Evolutionary conservation across 139 green algal species (phyloP).

Genomic region (Spirogloea muscicola): DNA sequence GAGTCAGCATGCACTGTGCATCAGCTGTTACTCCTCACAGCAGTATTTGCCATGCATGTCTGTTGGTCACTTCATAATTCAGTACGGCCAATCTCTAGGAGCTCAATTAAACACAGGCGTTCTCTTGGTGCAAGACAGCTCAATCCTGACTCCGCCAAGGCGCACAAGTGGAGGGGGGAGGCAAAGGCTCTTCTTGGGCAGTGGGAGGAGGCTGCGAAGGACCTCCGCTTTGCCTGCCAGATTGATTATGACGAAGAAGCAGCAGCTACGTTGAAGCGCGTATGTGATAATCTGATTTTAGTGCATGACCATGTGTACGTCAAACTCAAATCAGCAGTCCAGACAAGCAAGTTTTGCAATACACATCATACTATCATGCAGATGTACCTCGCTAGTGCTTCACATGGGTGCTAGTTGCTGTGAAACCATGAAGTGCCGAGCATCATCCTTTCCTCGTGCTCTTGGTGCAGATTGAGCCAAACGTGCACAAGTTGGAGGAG

Average conservation of each 20-base stretch:
- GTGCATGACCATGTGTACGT: slow-evolving; percentile 5
- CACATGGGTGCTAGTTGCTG: no score
- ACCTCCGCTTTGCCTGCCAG: slow-evolving; percentile 17
- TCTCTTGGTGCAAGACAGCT: not conserved
- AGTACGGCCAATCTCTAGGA: no score
- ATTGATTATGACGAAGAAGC: slow-evolving; percentile 39
- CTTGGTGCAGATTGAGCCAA: slow-evolving; percentile 28
- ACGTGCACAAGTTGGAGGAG: slow-evolving; percentile 22
- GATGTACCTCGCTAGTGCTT: no score
- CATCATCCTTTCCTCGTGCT: not conserved
- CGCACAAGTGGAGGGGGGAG: slow-evolving; percentile 38
- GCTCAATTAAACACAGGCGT: no score
- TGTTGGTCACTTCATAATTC: no score
- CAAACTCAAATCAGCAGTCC: slow-evolving; percentile 23
- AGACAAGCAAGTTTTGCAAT: no score
- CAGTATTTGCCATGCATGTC: no score
- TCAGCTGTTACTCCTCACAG: no score
- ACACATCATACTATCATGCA: no score
- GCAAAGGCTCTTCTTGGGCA: slow-evolving; percentile 35
- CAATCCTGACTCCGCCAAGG: slow-evolving; percentile 35
- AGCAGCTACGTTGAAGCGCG: slow-evolving; percentile 14
- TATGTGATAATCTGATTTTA: not conserved
- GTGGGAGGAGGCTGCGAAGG: slow-evolving; percentile 40
- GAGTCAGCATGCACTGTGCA: no score
- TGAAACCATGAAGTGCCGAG: no score